Base-by-base conservation (phyloP, 768 basidiomycete species). In the Termitomyces sp. region DNA sequence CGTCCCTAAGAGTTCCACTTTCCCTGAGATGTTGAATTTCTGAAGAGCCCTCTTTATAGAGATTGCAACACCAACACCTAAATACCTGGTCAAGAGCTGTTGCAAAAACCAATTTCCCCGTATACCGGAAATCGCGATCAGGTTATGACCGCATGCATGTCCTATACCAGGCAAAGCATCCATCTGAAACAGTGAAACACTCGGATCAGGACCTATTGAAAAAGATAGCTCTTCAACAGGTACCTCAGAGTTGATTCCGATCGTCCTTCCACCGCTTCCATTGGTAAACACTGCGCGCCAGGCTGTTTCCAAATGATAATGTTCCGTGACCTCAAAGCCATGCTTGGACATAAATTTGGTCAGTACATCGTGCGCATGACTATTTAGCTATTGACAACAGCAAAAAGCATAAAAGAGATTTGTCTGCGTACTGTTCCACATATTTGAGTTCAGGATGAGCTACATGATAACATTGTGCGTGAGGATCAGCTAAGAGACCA, bases 221-320 rank as follows among this genome's bases (percentile, higher is more conserved):
- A 26, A 10, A 9, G 41, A 52, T 20, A 24, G 16, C 10, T 36
- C n/a, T 16, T n/a, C 33, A 28, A 68, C 66, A 38, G 75, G 66
- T 69, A 83, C 79, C 71, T 92, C 91, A 16, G 90, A 91, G 68
- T 93, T 92, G 57, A 93, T 74, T 0, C 90, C 90, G 33, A 92
- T 80, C 0, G 80, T 84, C 52, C 83, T 79, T 6, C 88, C 89
- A 10, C 87, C 89, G 32, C 73, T 68, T 11, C 88, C 86, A 62
- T 85, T 77, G 16, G 78, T 72, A 63, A 82, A 92, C 2, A 77
- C 79, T 0, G 91, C 91, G 22, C 77, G 72, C 90, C 90, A 92
- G 4, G 88, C 90, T 0, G 90, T 93, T 18, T 82, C 76, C 26
- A 92, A 73, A 51, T 79, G 77, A 63, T 84, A 80, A 47, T 88